Conservation (phyloP, 164 flowering plant genomes). For the Vitis rotundifolia region DNA sequence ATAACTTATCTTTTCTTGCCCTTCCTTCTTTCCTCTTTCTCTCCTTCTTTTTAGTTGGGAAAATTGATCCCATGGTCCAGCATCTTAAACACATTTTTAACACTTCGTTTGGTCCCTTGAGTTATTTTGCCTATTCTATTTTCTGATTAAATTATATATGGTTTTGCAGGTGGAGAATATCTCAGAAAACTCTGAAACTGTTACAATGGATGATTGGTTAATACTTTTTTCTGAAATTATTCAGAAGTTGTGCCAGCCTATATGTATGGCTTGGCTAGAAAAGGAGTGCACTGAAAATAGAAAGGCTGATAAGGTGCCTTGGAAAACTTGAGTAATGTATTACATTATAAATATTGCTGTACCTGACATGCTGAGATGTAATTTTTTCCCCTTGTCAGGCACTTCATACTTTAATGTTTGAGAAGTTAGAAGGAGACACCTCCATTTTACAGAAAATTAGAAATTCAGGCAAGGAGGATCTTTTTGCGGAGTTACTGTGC, state of each 20-base stretch:
- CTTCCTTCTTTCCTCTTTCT: too few relatives aligned
- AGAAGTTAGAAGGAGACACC: slow-evolving; percentile 56
- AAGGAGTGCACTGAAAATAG: slow-evolving; percentile 44
- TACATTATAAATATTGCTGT: slow-evolving; percentile 1
- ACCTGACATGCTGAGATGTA: slow-evolving; percentile 3
- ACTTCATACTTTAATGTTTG: slow-evolving; percentile 37
- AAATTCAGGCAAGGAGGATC: slow-evolving; percentile 84
- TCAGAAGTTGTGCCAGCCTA: slow-evolving; percentile 39
- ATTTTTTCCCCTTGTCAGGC: slow-evolving; percentile 39
- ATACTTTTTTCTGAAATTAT: slow-evolving; percentile 40
- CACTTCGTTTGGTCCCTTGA: too few relatives aligned
- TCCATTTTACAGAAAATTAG: slow-evolving; percentile 49
- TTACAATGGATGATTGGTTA: slow-evolving; percentile 37
- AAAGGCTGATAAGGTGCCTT: slow-evolving; percentile 46
- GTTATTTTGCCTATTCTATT: neutral
- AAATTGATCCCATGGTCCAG: too few relatives aligned
- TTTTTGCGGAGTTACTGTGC: slow-evolving; percentile 72
- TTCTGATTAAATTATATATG: slow-evolving; percentile 8
- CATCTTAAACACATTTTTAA: neutral
- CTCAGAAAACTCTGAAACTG: slow-evolving; percentile 28
- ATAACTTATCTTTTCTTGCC: too few relatives aligned
- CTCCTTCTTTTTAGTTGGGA: too few relatives aligned
- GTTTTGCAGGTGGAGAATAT: slow-evolving; percentile 61
- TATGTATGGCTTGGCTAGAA: slow-evolving; percentile 71
- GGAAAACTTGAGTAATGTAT: neutral